These are phyloP conservation scores for Petunia hybrid DNA, from an alignment of 305 asterid genomes.

Conservation along the genomic window DNA sequence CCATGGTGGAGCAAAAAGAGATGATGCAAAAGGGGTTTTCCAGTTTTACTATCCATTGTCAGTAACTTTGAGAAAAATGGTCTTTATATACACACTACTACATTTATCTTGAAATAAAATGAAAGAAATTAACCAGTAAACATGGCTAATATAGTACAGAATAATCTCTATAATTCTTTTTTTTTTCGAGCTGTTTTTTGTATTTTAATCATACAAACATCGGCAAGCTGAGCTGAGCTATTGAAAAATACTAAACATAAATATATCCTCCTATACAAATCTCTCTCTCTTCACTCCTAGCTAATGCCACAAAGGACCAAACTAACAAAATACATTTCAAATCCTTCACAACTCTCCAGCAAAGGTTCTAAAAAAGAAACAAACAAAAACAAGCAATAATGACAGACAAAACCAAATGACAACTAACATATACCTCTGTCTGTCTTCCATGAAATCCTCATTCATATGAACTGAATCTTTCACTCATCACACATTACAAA, in stretches of 20 bases:
- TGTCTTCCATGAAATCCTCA: conserved; percentile 38
- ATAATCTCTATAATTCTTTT: neutral
- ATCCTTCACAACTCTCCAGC: conserved; percentile 48
- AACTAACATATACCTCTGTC: conserved; percentile 46
- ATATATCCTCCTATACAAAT: conserved; percentile 61
- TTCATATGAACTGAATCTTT: conserved; percentile 29
- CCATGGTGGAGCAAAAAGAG: conserved; percentile 8
- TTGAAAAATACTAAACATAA: conserved; percentile 39
- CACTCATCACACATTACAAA: conserved; percentile 33
- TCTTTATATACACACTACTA: neutral
- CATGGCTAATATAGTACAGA: neutral
- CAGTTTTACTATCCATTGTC: conserved; percentile 25
- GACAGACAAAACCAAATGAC: conserved; percentile 43
- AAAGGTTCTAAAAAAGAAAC: conserved; percentile 35
- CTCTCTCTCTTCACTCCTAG: conserved; percentile 45
- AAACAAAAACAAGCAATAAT: conserved; percentile 35
- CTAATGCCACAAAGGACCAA: conserved; percentile 50
- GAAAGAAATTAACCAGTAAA: neutral
- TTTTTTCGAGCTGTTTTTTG: neutral
- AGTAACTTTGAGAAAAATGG: conserved; percentile 33
- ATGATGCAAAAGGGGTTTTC: conserved; percentile 26
- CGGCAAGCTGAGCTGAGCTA: neutral
- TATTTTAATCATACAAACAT: conserved; percentile 23
- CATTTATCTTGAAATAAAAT: neutral
- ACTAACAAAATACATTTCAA: conserved; percentile 59